Evolutionary conservation across 257 asterid species (phyloP).

Genomic region (Perilla frutescens): DNA sequence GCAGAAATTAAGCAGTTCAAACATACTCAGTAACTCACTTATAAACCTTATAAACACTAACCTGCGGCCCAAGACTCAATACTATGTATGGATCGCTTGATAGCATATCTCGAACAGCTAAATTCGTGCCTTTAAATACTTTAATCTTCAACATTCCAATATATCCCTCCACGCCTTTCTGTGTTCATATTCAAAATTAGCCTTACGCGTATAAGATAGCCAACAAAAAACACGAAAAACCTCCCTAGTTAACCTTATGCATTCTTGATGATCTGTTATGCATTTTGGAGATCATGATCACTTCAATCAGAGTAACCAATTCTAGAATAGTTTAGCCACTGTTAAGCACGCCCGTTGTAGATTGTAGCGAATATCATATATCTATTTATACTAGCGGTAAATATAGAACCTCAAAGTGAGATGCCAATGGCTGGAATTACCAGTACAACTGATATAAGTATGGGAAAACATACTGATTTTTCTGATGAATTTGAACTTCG

Average conservation of each 20-base stretch:
- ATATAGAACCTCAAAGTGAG: background rate
- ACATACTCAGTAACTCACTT: background rate
- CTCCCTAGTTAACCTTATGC: background rate
- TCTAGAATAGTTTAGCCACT: too few species aligned
- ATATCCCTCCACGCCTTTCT: slow-evolving; percentile 70
- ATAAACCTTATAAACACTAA: slow-evolving; percentile 30
- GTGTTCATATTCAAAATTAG: slow-evolving; percentile 42
- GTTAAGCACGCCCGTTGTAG: too few species aligned
- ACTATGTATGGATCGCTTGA: slow-evolving; percentile 97
- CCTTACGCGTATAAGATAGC: slow-evolving; percentile 22
- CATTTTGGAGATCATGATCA: background rate
- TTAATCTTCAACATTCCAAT: slow-evolving; percentile 79
- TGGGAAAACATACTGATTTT: slow-evolving; percentile 59
- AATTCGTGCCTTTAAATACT: slow-evolving; percentile 82
- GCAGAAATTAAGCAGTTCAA: background rate
- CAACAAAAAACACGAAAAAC: slow-evolving; percentile 14
- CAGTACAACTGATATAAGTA: background rate
- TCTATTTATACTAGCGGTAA: too few species aligned
- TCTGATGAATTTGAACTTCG: slow-evolving; percentile 66
- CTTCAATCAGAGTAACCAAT: background rate
- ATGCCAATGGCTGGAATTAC: background rate
- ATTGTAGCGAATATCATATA: too few species aligned
- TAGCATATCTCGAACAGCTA: slow-evolving; percentile 96
- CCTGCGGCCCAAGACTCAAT: slow-evolving; percentile 86
- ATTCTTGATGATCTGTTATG: background rate